Percentiles rank a stretch among this genome's conserved stretches.
Evolutionary conservation across 805 yeast genomes (phyloP).

Genomic region (Nakazawaea populi): DNA sequence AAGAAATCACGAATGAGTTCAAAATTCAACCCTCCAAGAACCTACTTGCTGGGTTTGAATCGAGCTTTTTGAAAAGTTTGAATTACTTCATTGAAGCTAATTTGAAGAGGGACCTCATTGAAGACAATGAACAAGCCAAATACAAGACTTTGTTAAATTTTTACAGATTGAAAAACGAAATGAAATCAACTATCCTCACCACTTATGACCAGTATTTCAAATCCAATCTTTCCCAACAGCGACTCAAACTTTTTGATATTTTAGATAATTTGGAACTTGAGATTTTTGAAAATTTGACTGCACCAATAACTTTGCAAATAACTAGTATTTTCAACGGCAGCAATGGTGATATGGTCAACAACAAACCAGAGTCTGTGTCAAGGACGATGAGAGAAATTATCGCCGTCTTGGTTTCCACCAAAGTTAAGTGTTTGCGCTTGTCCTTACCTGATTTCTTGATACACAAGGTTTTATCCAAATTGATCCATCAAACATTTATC

Average conservation of each 20-base stretch:
- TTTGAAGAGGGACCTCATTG: slow-evolving; percentile 34
- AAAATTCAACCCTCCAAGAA: slow-evolving; percentile 22
- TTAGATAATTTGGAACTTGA: slow-evolving; percentile 45
- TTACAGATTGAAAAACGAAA: slow-evolving; percentile 35
- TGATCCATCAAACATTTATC: slow-evolving; percentile 1
- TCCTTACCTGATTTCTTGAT: slow-evolving; percentile 1
- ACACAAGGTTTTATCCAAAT: not conserved
- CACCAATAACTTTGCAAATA: slow-evolving; percentile 7
- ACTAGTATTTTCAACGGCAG: slow-evolving; percentile 1
- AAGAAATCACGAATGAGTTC: slow-evolving; percentile 11
- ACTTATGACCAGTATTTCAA: slow-evolving; percentile 47
- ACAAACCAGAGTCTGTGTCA: not conserved
- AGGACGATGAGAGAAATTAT: slow-evolving; percentile 3
- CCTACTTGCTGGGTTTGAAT: slow-evolving; percentile 23
- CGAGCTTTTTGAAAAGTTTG: slow-evolving; percentile 29
- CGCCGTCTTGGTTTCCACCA: not conserved
- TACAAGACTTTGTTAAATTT: slow-evolving; percentile 47
- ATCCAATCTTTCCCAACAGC: slow-evolving; percentile 34
- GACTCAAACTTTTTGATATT: slow-evolving; percentile 37
- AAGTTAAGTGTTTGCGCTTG: not conserved
- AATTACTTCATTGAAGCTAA: slow-evolving; percentile 35
- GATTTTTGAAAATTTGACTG: slow-evolving; percentile 40
- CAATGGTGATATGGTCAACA: not conserved
- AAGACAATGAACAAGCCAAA: slow-evolving; percentile 31
- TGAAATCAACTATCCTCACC: slow-evolving; percentile 43